Conservation (phyloP, 2,329 filamentous ascomycete species). For the Talaromyces sp. region DNA sequence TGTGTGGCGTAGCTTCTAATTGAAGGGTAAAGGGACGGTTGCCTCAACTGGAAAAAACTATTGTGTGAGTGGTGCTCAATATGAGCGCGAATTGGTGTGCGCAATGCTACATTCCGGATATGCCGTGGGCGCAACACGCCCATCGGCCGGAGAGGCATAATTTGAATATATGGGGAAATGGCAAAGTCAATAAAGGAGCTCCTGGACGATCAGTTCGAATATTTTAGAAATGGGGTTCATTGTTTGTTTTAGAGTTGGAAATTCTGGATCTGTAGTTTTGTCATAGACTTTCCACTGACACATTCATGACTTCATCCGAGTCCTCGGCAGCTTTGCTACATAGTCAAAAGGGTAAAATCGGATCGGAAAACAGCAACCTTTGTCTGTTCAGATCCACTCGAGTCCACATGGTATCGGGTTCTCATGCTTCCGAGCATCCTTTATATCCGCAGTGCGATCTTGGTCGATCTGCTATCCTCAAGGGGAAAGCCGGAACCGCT, state of each 20-base stretch:
- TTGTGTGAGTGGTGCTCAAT: too few relatives aligned
- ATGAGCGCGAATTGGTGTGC: not conserved
- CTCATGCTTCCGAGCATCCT: conserved; percentile 9
- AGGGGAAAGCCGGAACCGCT: conserved; percentile 24
- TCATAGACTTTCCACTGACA: conserved; percentile 19
- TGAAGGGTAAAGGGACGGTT: not conserved
- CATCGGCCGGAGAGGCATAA: conserved; percentile 17
- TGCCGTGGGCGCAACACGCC: conserved; percentile 5
- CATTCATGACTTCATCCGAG: conserved; percentile 26
- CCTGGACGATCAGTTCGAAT: too few relatives aligned
- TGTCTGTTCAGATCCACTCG: conserved; percentile 14
- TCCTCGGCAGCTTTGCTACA: not conserved
- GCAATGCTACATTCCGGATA: conserved; percentile 3
- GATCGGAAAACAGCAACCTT: conserved; percentile 12
- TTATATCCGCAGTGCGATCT: not conserved
- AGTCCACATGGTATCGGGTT: conserved; percentile 13
- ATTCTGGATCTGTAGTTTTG: not conserved
- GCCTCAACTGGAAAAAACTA: not conserved
- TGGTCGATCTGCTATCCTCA: conserved; percentile 4
- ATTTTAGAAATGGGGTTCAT: not conserved
- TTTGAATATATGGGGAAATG: not conserved
- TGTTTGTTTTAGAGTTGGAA: not conserved
- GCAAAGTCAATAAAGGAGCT: too few relatives aligned
- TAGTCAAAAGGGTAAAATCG: conserved; percentile 15
- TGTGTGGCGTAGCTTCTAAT: conserved; percentile 26